Conservation (phyloP, 2,329 filamentous ascomycete genomes). For the Aspergillus uvarum region DNA sequence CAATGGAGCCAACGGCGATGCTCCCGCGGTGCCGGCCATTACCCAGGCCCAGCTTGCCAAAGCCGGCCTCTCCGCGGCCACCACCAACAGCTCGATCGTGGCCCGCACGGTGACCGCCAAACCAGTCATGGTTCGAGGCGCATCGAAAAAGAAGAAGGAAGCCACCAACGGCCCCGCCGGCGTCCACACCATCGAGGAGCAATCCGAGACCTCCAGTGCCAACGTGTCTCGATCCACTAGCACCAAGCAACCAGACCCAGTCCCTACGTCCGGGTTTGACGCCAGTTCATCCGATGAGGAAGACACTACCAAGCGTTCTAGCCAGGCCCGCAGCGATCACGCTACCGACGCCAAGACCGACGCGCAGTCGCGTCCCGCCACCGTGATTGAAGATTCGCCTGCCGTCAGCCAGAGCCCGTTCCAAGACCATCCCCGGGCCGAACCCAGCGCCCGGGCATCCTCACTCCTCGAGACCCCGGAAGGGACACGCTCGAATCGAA, state of each 20-base stretch:
- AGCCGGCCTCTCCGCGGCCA: constrained; percentile 34
- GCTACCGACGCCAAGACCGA: constrained; percentile 22
- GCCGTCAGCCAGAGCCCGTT: constrained; percentile 29
- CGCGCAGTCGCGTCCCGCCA: constrained; percentile 23
- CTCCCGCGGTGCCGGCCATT: constrained; percentile 72
- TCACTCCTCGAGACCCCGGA: constrained; percentile 17
- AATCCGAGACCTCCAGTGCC: constrained; percentile 14
- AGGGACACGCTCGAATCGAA: constrained; percentile 31
- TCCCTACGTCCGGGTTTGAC: constrained; percentile 34
- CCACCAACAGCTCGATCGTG: constrained; percentile 44
- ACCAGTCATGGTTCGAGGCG: constrained; percentile 46
- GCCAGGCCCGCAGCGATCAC: constrained; percentile 13
- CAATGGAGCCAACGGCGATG: constrained; percentile 56
- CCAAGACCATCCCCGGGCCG: constrained; percentile 26
- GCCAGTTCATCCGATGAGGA: constrained; percentile 36
- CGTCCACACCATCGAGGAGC: constrained; percentile 22
- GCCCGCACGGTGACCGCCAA: constrained; percentile 45
- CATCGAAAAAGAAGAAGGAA: constrained; percentile 33
- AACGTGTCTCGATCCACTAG: constrained; percentile 17
- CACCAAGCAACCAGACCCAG: constrained; percentile 19
- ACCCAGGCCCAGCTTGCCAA: constrained; percentile 51
- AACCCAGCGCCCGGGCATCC: constrained; percentile 23
- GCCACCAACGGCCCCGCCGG: constrained; percentile 17
- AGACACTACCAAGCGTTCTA: constrained; percentile 17
- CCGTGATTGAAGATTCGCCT: constrained; percentile 32